Evolutionary conservation across 176 grass and related monocot species (phyloP).

Genomic region (Carex pumila): DNA sequence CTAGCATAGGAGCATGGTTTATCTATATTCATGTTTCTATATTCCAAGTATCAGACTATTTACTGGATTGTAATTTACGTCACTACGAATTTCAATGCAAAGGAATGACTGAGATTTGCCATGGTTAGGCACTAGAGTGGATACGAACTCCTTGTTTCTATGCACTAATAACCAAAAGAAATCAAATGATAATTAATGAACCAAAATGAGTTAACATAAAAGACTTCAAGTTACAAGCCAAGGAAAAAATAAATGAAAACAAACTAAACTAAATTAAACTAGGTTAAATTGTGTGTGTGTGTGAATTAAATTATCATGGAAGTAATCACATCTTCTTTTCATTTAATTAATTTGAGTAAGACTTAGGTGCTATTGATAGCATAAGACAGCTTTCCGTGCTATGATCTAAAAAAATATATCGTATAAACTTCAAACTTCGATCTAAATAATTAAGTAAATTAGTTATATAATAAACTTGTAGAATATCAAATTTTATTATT

Average conservation of each 20-base stretch:
- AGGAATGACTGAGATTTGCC: neutral
- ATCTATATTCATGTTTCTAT: neutral
- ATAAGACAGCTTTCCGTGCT: no score
- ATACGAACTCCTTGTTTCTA: no score
- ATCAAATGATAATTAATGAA: neutral
- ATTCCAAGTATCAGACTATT: neutral
- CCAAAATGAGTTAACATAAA: neutral
- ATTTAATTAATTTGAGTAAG: no score
- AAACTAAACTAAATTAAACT: neutral
- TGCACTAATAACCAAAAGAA: neutral
- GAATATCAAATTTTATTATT: no score
- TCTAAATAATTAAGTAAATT: no score
- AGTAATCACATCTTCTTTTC: constrained; percentile 2
- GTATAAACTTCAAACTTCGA: no score
- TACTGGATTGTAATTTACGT: neutral
- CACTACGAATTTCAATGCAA: neutral
- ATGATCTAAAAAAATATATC: no score
- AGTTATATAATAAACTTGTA: no score
- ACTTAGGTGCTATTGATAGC: no score
- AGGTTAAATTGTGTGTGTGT: neutral
- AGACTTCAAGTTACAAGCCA: neutral
- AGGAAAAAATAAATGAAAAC: neutral
- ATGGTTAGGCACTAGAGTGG: no score
- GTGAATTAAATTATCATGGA: neutral
- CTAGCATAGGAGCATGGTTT: neutral